Evolutionary conservation across 148 eudicot genomes (phyloP).

Genomic region (Diospyros kaki): DNA sequence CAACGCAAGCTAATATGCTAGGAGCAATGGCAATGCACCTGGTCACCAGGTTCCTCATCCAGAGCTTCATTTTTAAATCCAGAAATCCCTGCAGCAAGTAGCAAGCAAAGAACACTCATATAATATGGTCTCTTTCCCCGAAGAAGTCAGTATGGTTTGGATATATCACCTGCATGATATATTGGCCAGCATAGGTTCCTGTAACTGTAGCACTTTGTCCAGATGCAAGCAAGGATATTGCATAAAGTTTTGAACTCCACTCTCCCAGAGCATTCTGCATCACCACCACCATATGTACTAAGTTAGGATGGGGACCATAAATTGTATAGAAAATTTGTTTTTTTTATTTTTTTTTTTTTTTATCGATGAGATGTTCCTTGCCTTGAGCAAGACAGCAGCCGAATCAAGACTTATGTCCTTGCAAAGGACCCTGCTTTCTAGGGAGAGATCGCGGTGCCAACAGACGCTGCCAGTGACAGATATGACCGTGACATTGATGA

Average conservation of each 20-base stretch:
- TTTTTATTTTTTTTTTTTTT: too few relatives aligned
- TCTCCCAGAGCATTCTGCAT: conserved; percentile 10
- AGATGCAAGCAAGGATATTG: conserved; percentile 17
- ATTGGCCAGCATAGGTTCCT: conserved; percentile 15
- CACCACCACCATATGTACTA: too few relatives aligned
- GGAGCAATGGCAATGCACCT: conserved; percentile 18
- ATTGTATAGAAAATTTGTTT: too few relatives aligned
- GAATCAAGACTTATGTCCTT: conserved; percentile 15
- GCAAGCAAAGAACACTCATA: neutral
- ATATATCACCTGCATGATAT: conserved; percentile 7
- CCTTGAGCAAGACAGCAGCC: conserved; percentile 18
- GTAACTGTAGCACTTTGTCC: conserved; percentile 20
- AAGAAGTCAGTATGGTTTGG: too few relatives aligned
- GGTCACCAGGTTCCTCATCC: conserved; percentile 16
- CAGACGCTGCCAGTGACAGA: conserved; percentile 14
- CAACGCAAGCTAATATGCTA: conserved; percentile 12
- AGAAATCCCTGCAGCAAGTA: conserved; percentile 14
- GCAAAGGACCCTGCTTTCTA: neutral
- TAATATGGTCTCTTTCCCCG: too few relatives aligned
- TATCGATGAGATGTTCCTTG: neutral
- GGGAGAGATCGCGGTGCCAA: neutral
- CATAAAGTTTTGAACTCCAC: conserved; percentile 19
- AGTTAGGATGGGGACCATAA: too few relatives aligned
- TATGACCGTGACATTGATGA: conserved; percentile 11
- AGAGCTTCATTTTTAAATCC: conserved; percentile 22